Base-by-base conservation (phyloP, 768 basidiomycete genomes). In the Suillus sp. region DNA sequence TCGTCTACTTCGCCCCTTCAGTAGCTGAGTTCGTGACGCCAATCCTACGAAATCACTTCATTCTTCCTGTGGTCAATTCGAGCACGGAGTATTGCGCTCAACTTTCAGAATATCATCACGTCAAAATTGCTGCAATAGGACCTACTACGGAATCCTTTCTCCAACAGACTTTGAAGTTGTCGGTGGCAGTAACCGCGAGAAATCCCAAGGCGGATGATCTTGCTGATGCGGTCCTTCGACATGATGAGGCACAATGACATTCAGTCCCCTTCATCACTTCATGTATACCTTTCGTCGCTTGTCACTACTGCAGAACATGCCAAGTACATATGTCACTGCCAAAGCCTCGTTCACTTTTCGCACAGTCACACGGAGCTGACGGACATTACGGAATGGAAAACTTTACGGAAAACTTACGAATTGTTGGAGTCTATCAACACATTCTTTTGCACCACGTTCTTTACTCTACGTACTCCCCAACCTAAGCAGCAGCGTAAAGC, bases 1-100 rank as follows among this genome's bases (percentile, higher is more conserved):
- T 91, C 1, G 84, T 88, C 22, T 85, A 84, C 70, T 93, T 93
- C 68, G 89, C 91, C 0, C 91, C 91, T 4, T 93, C 91, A 1
- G 82, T 84, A 2, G 88, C 89, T 1, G 80, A 79, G 30, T 82
- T 84, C 54, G 86, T 83, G 20, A 72, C 78, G 8, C 89, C 89
- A 2, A 71, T 78, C 13, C 65, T 93, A 40, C 72, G 71, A 9
- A 70, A 78, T 35, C 71, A 79, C 60, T 87, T 90, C 67, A 51
- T 69, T 3, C 68, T 87, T n/a, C 72, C 71, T 16, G 32, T 64
- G 1, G 42, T n/a, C 16, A 61, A 64, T 27, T 50, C n/a, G 4
- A 51, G 47, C 25, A 30, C n/a, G 35, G 37, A 50, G 11, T 34
- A 34, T 25, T 25, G n/a, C 13, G 16, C 20, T 0, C 59, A 13